Base-by-base conservation (phyloP, 176 grass and related monocot genomes). In the Carex myosuroides region DNA sequence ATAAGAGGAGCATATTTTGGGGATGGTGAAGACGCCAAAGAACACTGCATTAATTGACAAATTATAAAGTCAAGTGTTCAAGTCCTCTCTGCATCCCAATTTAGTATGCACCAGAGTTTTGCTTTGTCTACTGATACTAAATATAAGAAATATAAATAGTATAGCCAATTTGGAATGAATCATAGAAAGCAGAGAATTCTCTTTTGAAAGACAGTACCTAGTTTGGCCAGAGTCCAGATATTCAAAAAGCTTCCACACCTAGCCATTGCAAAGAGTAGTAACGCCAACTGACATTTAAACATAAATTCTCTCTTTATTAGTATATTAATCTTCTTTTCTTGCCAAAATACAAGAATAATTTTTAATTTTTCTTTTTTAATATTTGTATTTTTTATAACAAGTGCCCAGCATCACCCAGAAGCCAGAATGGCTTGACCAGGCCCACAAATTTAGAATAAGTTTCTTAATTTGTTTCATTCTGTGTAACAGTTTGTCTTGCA, bases 11-110 rank as follows among this genome's bases (percentile, higher is more conserved):
- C 91, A 99, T 21, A 96, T 87, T 88, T 94, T 99, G 11, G 97
- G 97, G 63, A 96, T 80, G 64, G 91, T 96, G 91, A 96, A 99
- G 85, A 94, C 69, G 64, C 97, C 93, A 89, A 96, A 99, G 79
- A 99, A 99, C 48, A 84, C 97, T 99, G 88, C 90, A 89, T 64
- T 76, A 18, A 84, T 26, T 39, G 60, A 61, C 67, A 83, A 54
- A 80, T 14, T 50, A 76, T 30, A 85, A 53, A 57, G 56, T 71
- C 53, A 69, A 86, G 87, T 82, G 79, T 81, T 87, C 32, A 87
- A 79, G 85, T 78, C 17, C 11, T 52, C 79, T 46, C 22, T 82
- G 35, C 55, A 57, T 16, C 58, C 58, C n/a, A 53, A 14, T 66
- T 29, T 73, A 85, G 53, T 62, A 46, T 67, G 14, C 50, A 73